These are phyloP conservation scores for Nosema muscidifuracis DNA, from an alignment of 371 early-diverging fungal genomes.

Conservation along the genomic window DNA sequence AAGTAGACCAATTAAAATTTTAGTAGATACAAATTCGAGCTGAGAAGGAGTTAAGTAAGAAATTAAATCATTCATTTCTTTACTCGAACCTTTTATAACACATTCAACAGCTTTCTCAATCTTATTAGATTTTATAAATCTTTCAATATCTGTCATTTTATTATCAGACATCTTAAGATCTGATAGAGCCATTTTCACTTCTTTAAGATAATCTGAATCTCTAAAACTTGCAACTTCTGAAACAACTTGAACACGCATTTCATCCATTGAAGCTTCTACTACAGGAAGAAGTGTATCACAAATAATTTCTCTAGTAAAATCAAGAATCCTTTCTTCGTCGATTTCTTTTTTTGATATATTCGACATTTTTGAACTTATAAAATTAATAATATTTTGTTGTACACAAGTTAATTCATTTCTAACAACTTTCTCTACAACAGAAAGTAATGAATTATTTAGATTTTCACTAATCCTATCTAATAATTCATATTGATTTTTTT, in stretches of 20 bases:
- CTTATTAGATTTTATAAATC: neutral
- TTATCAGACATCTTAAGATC: neutral
- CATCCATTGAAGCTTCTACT: conserved; percentile 58
- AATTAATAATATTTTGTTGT: conserved; percentile 4
- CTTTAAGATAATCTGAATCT: conserved; percentile 25
- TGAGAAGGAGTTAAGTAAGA: neutral
- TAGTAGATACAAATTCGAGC: neutral
- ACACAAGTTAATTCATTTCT: conserved; percentile 31
- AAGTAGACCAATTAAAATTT: neutral
- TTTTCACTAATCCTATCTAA: conserved; percentile 36
- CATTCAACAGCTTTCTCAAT: neutral
- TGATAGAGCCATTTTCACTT: conserved; percentile 14
- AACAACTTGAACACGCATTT: conserved; percentile 58
- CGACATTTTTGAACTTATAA: conserved; percentile 13
- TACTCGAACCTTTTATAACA: neutral
- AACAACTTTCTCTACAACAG: conserved; percentile 23
- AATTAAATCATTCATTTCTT: neutral
- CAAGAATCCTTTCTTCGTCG: conserved; percentile 15
- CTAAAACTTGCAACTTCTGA: conserved; percentile 42
- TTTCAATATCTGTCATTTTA: neutral
- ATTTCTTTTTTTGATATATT: neutral
- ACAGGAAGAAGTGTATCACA: conserved; percentile 46
- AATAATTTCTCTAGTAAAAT: conserved; percentile 42
- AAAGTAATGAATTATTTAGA: conserved; percentile 39
- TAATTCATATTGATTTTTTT: conserved; percentile 20